Evolutionary conservation across 1,284 basidiomycete species (phyloP), one percentile per base, ranked within the genome.

Genomic region (Phellinidium pouzarii): DNA sequence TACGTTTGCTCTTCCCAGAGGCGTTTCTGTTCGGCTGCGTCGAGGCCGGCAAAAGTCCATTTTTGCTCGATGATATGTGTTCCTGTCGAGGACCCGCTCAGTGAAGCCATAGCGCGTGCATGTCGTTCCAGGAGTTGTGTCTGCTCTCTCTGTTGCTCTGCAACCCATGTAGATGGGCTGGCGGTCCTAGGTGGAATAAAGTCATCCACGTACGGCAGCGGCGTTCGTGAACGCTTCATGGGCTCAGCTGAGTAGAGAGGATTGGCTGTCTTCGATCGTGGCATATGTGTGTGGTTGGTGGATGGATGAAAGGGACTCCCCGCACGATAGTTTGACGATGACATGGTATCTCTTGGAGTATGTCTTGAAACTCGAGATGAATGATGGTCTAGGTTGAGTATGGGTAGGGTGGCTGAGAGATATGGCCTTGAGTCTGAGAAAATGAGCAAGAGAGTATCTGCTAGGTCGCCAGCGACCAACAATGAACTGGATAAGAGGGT

Each of bases 51-150:
- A 29, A 23, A n/a, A 12, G 27, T 12, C 53, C 36, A 41, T 53
- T 66, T 65, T 46, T 62, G 61, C 17, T 55, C 54, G 17, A 54
- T 55, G 48, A 63, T 63, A 52, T 55, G 55, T 55, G 61, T 29
- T 53, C 61, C 47, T 44, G 52, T 55, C 26, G 57, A 36, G 23
- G 61, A 59, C 38, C 58, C 61, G 23, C 61, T 59, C 60, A 65
- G 62, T 59, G 64, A 59, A 56, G 31, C 31, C 14, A 3, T 34
- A 2, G 31, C 31, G 31, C 68, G 66, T 58, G 79, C 72, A 44
- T 72, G 64, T 46, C 83, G 76, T 82, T 84, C 84, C 51, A 74
- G 58, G 73, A 77, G 60, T 71, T 68, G 59, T 68, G 73, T 59
- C 42, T 69, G 70, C 50, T 67, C 66, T 41, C 63, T 63, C 58